Evolutionary conservation across 306 rosid genomes (phyloP), one percentile per base, ranked within the genome.

Genomic region (Vachellia pachyceras): DNA sequence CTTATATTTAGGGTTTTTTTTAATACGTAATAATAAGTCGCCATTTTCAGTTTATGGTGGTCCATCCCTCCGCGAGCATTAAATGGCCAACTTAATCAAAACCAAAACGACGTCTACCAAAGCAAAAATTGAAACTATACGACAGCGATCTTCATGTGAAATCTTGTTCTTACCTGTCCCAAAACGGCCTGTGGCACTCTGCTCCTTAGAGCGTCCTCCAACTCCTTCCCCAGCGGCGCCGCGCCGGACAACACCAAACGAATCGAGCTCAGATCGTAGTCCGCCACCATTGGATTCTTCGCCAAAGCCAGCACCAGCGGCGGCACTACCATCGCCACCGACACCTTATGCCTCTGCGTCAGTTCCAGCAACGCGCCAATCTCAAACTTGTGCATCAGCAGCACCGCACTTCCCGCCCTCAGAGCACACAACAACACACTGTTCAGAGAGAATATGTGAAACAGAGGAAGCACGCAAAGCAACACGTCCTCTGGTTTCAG

Each of bases 211-310:
- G 95, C 92, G 29, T 95, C 97, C 83, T 78, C 94, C 33, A 95
- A 82, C 75, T 92, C 97, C 91, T 90, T 95, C 1, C 97, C 94
- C 29, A 95, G 86, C 57, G 98, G 97, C 15, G 98, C 98, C 8
- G 97, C 98, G 3, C 98, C 98, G 0, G 97, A 92, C 18, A 90
- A 47, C 65, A 95, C 91, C 68, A 86, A 6, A 52, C 97, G 35
- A 0, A 95, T 92, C 0, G 97, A 92, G 83, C 94, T 86, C 6
- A 95, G 83, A 13, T 95, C 97, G 12, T 63, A 93, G 0, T 92
- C 87, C 13, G 79, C 90, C 80, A 91, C 94, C 82, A 50, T 75
- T 0, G 95, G 95, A 63, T 90, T 91, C 91, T 95, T 95, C 0
- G 97, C 95, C 69, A 95, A 49, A 0, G 97, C 92, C 77, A 95